Base-by-base conservation (phyloP, 192 early-diverging fungal genomes). In the Umbelopsis ramanniana region DNA sequence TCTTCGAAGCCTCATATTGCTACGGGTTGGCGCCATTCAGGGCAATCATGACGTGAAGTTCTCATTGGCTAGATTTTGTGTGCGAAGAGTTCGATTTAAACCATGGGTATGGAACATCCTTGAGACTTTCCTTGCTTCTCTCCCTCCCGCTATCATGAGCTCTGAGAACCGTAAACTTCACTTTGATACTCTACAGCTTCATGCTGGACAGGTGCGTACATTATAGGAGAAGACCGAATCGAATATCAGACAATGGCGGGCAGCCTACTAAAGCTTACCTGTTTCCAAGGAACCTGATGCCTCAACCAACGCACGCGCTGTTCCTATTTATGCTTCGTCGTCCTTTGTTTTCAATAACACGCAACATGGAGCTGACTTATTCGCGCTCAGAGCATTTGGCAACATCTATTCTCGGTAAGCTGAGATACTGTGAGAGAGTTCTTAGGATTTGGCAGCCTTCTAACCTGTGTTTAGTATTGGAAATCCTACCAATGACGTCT, bases 181-280 rank as follows among this genome's bases (percentile, higher is more conserved):
- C 73, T 97, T 97, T 74, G 95, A 97, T 70, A 98, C 95, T 26
- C 89, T 96, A 29, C 95, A 96, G 81, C 80, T 98, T 17, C 96
- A 98, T 73, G 94, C 95, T 23, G 96, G 95, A 26, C 93, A 63
- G 33, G 57, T 63, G 26, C 11, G 57, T 29, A 92, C 33, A 63
- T 15, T 37, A 15, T 63, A 37, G 23, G 21, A 38, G 29, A 3
- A 29, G 29, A 2, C 29, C 3, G 3, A 29, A 29, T 29, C 29
- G 3, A 17, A 37, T 3, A 37, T 19, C 0, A 37, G 17, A 12
- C 15, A 9, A 35, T 17, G 17, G 33, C 33, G 6, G 15, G 3
- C 17, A 29, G 35, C 15, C 8, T 37, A 19, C 15, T 37, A 50
- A 38, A 19, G 17, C 5, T 37, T 10, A 63, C 35, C 3, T 17